Evolutionary conservation across 2,329 filamentous ascomycete species (phyloP).

Genomic region (Hypoxylon sp.): DNA sequence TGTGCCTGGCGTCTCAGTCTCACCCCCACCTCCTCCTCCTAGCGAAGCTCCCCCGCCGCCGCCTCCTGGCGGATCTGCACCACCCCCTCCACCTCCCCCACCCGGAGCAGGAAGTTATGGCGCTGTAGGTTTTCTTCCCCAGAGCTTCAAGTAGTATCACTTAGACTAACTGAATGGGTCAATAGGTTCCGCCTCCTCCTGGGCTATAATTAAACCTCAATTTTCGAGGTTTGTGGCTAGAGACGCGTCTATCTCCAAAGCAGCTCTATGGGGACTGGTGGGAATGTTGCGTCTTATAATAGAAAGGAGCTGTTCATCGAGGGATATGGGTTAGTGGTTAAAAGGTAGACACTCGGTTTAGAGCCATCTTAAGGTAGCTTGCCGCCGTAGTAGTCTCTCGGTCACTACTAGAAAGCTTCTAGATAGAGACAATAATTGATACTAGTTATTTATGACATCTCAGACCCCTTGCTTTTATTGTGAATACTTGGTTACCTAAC

Average conservation of each 20-base stretch:
- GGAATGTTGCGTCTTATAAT: not conserved
- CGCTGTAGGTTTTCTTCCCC: conserved; percentile 66
- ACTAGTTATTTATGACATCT: not conserved
- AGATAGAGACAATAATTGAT: conserved; percentile 15
- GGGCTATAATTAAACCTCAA: conserved; percentile 60
- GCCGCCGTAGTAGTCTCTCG: not conserved
- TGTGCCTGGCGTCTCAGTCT: conserved; percentile 62
- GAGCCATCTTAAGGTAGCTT: not conserved
- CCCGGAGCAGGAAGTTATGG: conserved; percentile 72
- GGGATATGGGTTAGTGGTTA: not conserved
- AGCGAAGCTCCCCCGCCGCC: conserved; percentile 75
- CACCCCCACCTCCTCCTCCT: conserved; percentile 72
- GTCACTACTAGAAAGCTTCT: not conserved
- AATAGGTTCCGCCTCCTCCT: conserved; percentile 69
- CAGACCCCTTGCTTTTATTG: no score
- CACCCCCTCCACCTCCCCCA: conserved; percentile 71
- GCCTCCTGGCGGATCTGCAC: conserved; percentile 68
- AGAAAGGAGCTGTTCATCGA: not conserved
- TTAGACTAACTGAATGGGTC: conserved; percentile 32
- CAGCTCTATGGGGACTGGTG: not conserved
- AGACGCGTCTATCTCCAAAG: not conserved
- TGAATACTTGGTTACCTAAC: no score
- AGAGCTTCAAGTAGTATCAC: conserved; percentile 6
- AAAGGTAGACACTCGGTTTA: conserved; percentile 1
- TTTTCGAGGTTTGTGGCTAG: not conserved